Base-by-base conservation (phyloP, 1,139 yeast genomes). In the Taphrina pruni region DNA sequence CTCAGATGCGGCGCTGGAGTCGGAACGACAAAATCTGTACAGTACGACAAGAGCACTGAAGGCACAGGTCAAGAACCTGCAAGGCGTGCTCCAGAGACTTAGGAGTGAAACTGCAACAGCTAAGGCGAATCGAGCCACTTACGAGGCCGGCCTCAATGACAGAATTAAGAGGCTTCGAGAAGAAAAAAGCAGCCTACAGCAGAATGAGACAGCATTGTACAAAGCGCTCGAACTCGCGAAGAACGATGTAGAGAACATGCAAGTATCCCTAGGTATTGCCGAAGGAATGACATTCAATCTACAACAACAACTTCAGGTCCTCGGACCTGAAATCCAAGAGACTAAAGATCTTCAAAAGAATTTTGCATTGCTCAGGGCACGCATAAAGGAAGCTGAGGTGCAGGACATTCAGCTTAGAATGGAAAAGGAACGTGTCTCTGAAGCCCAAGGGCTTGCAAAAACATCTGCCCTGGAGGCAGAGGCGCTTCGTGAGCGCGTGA, bases 11-110 rank as follows among this genome's bases (percentile, higher is more conserved):
- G 70, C 70, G 7, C 71, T 71, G 9, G 72, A 71, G 39, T 38
- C 70, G 3, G 72, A 71, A 52, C 70, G 72, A 12, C 72, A 71
- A 32, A 66, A 69, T 57, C 60, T 71, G 4, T 66, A 60, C 46
- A 60, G 58, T 36, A 69, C 72, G 8, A 70, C 71, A 21, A 62
- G 61, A 21, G 66, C 71, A 21, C 65, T 69, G 20, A 70, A 70
- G 54, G 54, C 70, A 20, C 69, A 70, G 48, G 65, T 69, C 45
- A 56, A 46, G 12, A 57, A 65, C 21, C 65, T 70, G 41, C 69
- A 65, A 14, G 41, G 46, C 9, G 43, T 50, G 5, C 26, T 70
- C n/a, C 66, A 70, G 11, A 55, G 57, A 12, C 70, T 60, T 12
- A 50, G 72, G 17, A 60, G 54, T n/a, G 71, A 71, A 45, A 46